These are phyloP conservation scores for Suillus placidus DNA, from an alignment of 768 basidiomycete genomes.

Conservation along the genomic window DNA sequence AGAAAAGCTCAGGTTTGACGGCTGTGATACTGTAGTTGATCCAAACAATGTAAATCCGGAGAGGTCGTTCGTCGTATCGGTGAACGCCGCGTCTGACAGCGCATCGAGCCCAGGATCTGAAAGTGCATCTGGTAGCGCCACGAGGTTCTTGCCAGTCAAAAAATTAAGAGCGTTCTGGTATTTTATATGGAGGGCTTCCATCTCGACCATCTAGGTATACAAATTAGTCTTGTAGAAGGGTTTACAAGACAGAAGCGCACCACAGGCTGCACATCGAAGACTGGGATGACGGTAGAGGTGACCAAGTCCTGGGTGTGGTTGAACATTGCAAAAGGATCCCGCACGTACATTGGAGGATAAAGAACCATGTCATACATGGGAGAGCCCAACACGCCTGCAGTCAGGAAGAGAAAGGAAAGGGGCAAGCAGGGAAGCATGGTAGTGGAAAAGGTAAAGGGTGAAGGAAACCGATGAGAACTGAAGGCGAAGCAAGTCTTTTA, in stretches of 20 bases:
- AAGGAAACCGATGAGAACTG: not conserved
- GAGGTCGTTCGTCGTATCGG: not conserved
- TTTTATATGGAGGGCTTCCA: not conserved
- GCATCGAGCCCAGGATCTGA: not conserved
- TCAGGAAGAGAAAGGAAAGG: slow-evolving; percentile 16
- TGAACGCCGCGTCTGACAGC: not conserved
- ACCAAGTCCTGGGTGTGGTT: not conserved
- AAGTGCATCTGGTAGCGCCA: not conserved
- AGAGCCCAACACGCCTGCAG: slow-evolving; percentile 9
- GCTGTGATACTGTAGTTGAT: not conserved
- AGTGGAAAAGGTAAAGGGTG: not conserved
- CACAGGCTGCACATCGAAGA: not conserved
- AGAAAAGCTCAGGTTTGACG: not conserved
- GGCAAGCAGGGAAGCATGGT: slow-evolving; percentile 17
- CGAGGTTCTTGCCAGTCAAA: not conserved
- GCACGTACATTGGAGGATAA: not conserved
- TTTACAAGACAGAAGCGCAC: not conserved
- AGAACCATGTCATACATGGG: slow-evolving; percentile 14
- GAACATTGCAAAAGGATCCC: not conserved
- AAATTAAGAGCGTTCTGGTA: not conserved
- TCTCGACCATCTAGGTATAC: not conserved
- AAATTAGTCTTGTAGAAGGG: not conserved
- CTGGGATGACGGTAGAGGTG: not conserved
- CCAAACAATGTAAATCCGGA: not conserved
- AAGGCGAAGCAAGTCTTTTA: slow-evolving; percentile 24